A percentile compares a stretch with the other conserved stretches of the same genome.
These are phyloP conservation scores for Aspergillus viridinutans DNA, from an alignment of 2,329 filamentous ascomycete genomes.

Conservation along the genomic window DNA sequence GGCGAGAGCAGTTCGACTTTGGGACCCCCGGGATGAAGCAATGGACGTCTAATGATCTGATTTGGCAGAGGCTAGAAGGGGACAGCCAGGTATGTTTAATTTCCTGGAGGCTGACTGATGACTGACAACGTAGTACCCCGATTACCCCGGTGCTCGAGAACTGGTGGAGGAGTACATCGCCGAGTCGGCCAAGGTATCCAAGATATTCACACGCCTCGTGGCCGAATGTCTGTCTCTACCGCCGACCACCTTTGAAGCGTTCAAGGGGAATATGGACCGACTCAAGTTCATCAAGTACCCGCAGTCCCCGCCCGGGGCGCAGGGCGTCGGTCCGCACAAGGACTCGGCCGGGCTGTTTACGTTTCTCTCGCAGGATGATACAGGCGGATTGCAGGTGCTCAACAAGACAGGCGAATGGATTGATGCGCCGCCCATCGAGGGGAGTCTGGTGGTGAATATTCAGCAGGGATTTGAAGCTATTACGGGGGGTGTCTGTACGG, in stretches of 20 bases:
- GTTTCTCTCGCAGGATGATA: conserved; percentile 40
- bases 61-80: conserved; percentile 37
- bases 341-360: conserved; percentile 48
- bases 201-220: conserved; percentile 51
- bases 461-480: conserved; percentile 54
- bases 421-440: conserved; percentile 40
- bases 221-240: conserved; percentile 53
- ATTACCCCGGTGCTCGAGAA: conserved; percentile 17
- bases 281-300: conserved; percentile 57
- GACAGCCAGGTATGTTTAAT: conserved; percentile 20
- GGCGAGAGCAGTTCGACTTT: conserved; percentile 44
- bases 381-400: conserved; percentile 45
- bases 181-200: conserved; percentile 46
- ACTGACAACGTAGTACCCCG: conserved; percentile 21
- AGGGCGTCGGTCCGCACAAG: conserved; percentile 57
- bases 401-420: conserved; percentile 46
- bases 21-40: conserved; percentile 27
- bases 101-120: too few species aligned
- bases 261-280: conserved; percentile 47
- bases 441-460: conserved; percentile 46
- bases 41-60: conserved; percentile 40
- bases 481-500: conserved; percentile 51
- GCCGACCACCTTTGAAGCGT: conserved; percentile 46
- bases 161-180: conserved; percentile 49
- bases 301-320: conserved; percentile 33